Base-by-base conservation (phyloP, 2,329 filamentous ascomycete genomes). In the Neurospora sp. region DNA sequence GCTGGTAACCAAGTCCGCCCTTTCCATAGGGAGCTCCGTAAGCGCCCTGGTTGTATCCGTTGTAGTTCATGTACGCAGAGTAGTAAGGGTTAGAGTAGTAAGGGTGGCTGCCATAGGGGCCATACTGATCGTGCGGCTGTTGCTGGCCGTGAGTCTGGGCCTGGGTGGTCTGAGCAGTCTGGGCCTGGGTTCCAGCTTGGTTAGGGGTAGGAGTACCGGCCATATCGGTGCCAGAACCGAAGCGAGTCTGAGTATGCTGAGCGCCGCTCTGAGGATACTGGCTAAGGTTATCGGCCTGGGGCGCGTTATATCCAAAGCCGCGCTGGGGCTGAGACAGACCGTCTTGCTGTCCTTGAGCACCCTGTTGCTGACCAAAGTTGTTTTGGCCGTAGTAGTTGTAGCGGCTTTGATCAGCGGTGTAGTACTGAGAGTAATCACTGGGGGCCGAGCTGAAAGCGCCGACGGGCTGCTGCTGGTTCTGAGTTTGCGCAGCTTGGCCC, bases 161-260 rank as follows among this genome's bases (percentile, higher is more conserved):
- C 72, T 80, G 80, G 69, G 68, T 69, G 66, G 70, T 73, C 39
- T 77, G 73, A 69, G 71, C 71, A 74, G 78, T 46, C 69, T 82
- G 83, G 72, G 81, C 82, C 76, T 87, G 86, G 66, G 81, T 82
- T 11, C 82, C 81, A 52, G 90, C 85, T 37, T 94, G 93, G 82
- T 96, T 96, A 41, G 95, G 94, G 2, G 94, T 97, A 76, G 91
- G 95, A 79, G 96, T 91, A 65, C 93, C 95, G 78, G 93, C 97
- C 82, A 91, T 93, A 69, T 97, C 93, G 72, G 88, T 84, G 71
- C 85, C 82, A 36, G 84, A 81, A 66, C 82, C 83, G 73, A 82
- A 83, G 38, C 85, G 85, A 65, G 89, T 90, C 68, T 88, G 86
- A 4, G 87, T 86, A 73, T 85, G 86, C 78, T 82, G 89, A 76